These are phyloP conservation scores for Pythium pyrilobum DNA, from an alignment of 352 stramenopile genomes.

Conservation along the genomic window DNA sequence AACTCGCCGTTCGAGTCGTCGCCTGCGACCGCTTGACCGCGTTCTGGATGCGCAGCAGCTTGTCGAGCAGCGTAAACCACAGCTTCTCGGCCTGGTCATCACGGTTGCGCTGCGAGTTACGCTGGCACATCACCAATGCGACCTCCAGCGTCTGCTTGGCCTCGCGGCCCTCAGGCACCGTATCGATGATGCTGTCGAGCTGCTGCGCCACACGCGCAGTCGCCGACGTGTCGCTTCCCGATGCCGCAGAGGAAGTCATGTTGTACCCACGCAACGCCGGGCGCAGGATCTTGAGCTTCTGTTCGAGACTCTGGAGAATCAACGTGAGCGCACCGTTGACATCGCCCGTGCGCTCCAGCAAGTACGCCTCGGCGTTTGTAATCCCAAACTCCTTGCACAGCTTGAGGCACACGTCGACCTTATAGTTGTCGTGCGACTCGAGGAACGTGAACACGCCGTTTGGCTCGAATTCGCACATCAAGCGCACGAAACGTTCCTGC, in stretches of 20 bases:
- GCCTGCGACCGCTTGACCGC: conserved; percentile 87
- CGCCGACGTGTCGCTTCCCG: conserved; percentile 15
- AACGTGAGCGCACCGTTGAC: conserved; percentile 90
- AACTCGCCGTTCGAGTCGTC: conserved; percentile 53
- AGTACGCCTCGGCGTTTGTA: conserved; percentile 86
- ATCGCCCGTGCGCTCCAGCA: conserved; percentile 92
- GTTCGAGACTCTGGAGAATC: conserved; percentile 91
- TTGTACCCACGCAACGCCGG: conserved; percentile 77
- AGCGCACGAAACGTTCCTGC: conserved; percentile 75
- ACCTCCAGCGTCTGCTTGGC: conserved; percentile 90
- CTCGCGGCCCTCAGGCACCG: conserved; percentile 62
- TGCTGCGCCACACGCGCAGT: conserved; percentile 34
- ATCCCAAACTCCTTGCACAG: conserved; percentile 84
- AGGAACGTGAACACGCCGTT: conserved; percentile 74
- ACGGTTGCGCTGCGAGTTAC: conserved; percentile 84
- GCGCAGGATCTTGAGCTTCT: conserved; percentile 90
- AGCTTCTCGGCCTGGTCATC: conserved; percentile 90
- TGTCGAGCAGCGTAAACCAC: conserved; percentile 94
- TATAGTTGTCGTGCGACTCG: conserved; percentile 84
- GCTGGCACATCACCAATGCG: conserved; percentile 91
- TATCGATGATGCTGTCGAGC: conserved; percentile 79
- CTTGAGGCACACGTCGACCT: conserved; percentile 79
- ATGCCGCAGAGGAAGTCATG: conserved; percentile 30
- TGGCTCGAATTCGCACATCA: conserved; percentile 79
- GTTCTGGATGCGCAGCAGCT: conserved; percentile 90